Conservation (phyloP, 192 early-diverging fungal genomes). For the Chytriomyces sp. region DNA sequence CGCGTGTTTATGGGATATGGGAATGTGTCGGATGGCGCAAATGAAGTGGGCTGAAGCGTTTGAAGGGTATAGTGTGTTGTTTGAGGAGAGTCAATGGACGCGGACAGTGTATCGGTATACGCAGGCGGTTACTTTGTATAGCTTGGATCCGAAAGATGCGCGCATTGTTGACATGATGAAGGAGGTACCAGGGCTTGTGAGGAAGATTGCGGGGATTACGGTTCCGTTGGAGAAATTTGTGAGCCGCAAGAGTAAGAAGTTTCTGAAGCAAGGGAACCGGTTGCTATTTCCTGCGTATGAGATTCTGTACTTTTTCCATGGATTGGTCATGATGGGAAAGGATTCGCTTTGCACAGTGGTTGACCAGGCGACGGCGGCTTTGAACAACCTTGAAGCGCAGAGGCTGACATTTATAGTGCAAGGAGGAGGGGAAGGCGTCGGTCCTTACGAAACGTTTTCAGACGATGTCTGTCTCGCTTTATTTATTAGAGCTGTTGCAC, state of each 20-base stretch:
- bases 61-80: slow-evolving; percentile 66
- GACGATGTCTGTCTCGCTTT: slow-evolving; percentile 80
- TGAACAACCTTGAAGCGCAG: slow-evolving; percentile 51
- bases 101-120: slow-evolving; percentile 81
- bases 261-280: slow-evolving; percentile 64
- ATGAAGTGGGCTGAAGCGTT: slow-evolving; percentile 65
- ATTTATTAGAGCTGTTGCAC: slow-evolving; percentile 69
- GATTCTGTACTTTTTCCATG: slow-evolving; percentile 73
- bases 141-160: slow-evolving; percentile 35
- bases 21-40: slow-evolving; percentile 67
- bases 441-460: slow-evolving; percentile 66
- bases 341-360: slow-evolving; percentile 50
- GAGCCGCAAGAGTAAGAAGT: slow-evolving; percentile 81
- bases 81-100: slow-evolving; percentile 84
- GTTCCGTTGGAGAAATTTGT: slow-evolving; percentile 90
- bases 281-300: slow-evolving; percentile 80
- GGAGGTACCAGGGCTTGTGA: slow-evolving; percentile 67
- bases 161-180: slow-evolving; percentile 67
- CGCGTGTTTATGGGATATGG: slow-evolving; percentile 82
- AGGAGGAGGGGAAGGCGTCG: slow-evolving; percentile 34
- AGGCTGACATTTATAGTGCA: neutral
- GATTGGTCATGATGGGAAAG: slow-evolving; percentile 73
- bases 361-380: slow-evolving; percentile 50
- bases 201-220: slow-evolving; percentile 85
- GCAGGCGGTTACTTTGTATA: slow-evolving; percentile 66